Percentiles rank a stretch among this genome's conserved stretches.
Conservation (phyloP, 768 basidiomycete genomes). For the Leccinum uliginosum region DNA sequence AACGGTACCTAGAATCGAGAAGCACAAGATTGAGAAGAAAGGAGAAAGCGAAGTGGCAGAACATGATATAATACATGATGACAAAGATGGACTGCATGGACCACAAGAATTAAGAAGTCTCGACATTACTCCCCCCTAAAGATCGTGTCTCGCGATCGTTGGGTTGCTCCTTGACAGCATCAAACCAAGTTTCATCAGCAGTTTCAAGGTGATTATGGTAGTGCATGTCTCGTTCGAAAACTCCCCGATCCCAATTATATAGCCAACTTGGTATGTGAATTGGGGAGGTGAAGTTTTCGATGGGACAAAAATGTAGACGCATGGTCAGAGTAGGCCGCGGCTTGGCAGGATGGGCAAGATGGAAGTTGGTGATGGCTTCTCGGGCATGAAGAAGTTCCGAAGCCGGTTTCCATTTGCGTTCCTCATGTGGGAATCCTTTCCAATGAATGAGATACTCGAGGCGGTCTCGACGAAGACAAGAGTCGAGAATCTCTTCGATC, state of each 20-base stretch:
- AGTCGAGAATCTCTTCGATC: no score
- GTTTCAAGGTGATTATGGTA: no score
- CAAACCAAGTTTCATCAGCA: background rate
- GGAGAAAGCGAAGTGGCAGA: no score
- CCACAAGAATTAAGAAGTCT: background rate
- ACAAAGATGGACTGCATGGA: background rate
- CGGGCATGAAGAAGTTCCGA: conserved; percentile 6
- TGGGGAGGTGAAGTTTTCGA: background rate
- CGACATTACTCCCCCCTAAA: background rate
- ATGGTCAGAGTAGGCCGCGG: background rate
- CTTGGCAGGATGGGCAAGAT: conserved; percentile 2
- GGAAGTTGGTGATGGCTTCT: conserved; percentile 8
- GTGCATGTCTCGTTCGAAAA: background rate
- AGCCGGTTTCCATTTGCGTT: no score
- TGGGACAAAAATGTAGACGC: background rate
- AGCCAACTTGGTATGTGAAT: background rate
- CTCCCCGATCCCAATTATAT: background rate
- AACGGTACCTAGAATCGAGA: no score
- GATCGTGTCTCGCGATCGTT: background rate
- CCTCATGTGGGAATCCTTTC: no score
- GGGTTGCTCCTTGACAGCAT: background rate
- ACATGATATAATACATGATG: no score
- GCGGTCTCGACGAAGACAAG: no score
- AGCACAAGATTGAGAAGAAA: no score
- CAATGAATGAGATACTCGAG: no score